These are phyloP conservation scores for Gilbertella persicaria DNA, from an alignment of 371 early-diverging fungal species.

Conservation along the genomic window DNA sequence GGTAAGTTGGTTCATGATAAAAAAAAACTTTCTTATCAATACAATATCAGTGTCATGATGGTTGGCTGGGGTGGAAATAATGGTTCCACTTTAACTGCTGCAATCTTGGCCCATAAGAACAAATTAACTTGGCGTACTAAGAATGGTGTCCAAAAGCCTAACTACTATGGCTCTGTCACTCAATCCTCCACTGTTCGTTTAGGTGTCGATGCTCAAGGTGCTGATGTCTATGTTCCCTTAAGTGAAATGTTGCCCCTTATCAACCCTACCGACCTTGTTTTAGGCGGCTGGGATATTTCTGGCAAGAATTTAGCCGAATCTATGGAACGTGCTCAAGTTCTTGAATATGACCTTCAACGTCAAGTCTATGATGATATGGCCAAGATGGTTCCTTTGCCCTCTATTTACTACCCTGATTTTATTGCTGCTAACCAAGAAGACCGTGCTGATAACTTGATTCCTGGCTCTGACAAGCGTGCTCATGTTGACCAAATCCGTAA, in stretches of 20 bases:
- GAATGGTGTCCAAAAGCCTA: slow-evolving; percentile 86
- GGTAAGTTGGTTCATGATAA: slow-evolving; percentile 52
- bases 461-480: slow-evolving; percentile 80
- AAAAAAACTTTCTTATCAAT: neutral
- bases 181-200: slow-evolving; percentile 94
- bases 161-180: slow-evolving; percentile 96
- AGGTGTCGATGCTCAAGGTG: slow-evolving; percentile 78
- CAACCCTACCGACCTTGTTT: slow-evolving; percentile 92
- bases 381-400: slow-evolving; percentile 83
- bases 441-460: slow-evolving; percentile 90
- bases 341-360: slow-evolving; percentile 94
- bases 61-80: slow-evolving; percentile 99
- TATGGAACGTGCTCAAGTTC: slow-evolving; percentile 92
- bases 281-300: slow-evolving; percentile 98
- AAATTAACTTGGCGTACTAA: slow-evolving; percentile 90
- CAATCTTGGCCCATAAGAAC: slow-evolving; percentile 90
- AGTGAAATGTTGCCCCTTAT: slow-evolving; percentile 91
- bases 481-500: slow-evolving; percentile 89
- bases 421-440: slow-evolving; percentile 97
- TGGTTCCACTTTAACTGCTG: slow-evolving; percentile 95
- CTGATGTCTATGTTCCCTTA: slow-evolving; percentile 91
- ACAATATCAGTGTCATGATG: slow-evolving; percentile 84
- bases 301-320: slow-evolving; percentile 81
- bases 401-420: slow-evolving; percentile 95
- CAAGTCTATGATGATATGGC: slow-evolving; percentile 83